A percentile compares a stretch with the other conserved stretches of the same genome.
Evolutionary conservation across 208 protist genomes (phyloP).

Genomic region (Crithidia thermophila): DNA sequence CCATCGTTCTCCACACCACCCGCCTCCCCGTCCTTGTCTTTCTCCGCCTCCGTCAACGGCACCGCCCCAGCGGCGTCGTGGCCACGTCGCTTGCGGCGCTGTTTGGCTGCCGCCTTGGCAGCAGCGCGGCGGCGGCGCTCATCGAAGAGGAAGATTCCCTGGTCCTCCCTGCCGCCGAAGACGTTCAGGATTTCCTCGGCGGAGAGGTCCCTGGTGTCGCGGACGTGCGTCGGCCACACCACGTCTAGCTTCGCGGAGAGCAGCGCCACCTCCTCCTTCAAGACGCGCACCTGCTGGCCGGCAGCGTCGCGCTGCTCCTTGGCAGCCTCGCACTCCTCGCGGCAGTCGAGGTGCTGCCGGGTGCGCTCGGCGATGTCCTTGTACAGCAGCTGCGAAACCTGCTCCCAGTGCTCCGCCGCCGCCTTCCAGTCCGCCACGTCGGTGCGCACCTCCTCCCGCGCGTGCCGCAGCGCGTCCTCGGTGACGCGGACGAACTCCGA

Average conservation of each 20-base stretch:
- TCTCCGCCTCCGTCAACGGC: not conserved
- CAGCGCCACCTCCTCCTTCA: constrained; percentile 53
- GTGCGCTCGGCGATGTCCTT: constrained; percentile 84
- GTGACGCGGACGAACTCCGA: constrained; percentile 75
- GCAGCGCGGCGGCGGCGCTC: constrained; percentile 14
- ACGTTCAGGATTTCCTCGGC: constrained; percentile 65
- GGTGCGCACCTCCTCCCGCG: constrained; percentile 62
- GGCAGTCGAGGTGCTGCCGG: constrained; percentile 70
- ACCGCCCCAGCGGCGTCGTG: not conserved
- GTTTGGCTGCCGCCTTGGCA: not conserved
- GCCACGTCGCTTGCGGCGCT: too few relatives aligned
- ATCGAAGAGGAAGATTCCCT: constrained; percentile 33
- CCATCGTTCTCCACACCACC: constrained; percentile 1
- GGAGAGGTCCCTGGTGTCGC: constrained; percentile 65
- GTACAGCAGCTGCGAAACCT: constrained; percentile 86
- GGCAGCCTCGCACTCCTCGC: constrained; percentile 84
- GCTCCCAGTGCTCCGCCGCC: constrained; percentile 82
- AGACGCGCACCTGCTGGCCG: constrained; percentile 39
- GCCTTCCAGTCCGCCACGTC: constrained; percentile 69
- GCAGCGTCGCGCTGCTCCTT: constrained; percentile 73
- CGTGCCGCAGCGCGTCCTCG: constrained; percentile 63
- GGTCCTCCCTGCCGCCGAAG: constrained; percentile 44
- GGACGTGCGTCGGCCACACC: constrained; percentile 81
- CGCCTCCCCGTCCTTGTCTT: not conserved
- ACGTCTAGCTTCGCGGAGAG: constrained; percentile 77